Evolutionary conservation across 2,329 filamentous ascomycete species (phyloP), one percentile per base, ranked within the genome.

Genomic region (Xylariaceae sp.): DNA sequence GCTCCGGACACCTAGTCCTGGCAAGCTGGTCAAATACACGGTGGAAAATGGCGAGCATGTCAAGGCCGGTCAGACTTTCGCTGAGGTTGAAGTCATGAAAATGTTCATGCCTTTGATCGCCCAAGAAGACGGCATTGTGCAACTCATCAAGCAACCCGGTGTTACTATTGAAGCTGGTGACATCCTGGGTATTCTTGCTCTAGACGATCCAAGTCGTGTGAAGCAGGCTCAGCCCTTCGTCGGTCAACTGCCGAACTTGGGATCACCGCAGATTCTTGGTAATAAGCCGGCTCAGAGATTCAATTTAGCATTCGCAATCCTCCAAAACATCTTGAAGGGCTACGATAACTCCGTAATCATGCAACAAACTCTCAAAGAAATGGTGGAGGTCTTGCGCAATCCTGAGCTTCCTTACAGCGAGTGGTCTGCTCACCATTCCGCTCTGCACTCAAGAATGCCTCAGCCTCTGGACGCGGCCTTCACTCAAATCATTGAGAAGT

Each of bases 71-170:
- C 89, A 97, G 72, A 80, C 93, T 33, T 99, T 91, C 67, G 94
- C 94, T 50, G 94, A 99, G 73, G 93, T 99, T 39, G 94, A 99
- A 75, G 94, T 99, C 74, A 99, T 99, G 94, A 99, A 99, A 82
- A 99, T 99, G 94, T 97, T 97, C 82, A 99, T 99, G 94, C 94
- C 94, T 66, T 81, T 99, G 50, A 82, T 99, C 56, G 89, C 94
- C 2, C 88, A 92, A 69, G 94, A 99, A 72, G 94, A 96, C 64
- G 94, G 94, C 78, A 82, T 96, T 49, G 93, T 99, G 51, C 94
- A 97, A 76, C 83, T 99, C 65, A 96, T 99, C 80, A 99, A 99
- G 83, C 94, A 97, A 76, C 94, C 94, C 57, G 94, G 94, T 71
- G 89, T 94, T n/a, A 95, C 91, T 16, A 88, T 99, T 44, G 92